Conservation (phyloP, 23 red algal genomes). For the Rhodosorus marinus region DNA sequence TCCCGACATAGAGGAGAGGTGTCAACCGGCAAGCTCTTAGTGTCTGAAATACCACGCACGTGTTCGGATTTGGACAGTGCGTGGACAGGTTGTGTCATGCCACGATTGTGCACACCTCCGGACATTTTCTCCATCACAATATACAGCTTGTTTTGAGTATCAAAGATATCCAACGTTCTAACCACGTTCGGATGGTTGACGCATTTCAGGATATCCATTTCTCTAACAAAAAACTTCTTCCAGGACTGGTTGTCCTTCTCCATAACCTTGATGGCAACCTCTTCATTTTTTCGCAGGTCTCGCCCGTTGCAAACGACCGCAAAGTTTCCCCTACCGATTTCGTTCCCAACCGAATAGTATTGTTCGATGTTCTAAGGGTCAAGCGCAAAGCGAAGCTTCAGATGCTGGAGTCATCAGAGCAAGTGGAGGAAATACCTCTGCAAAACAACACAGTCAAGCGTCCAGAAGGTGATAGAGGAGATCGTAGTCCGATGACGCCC, state of each 20-base stretch:
- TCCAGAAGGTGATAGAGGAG: too few species aligned
- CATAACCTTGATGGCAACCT: conserved; percentile 29
- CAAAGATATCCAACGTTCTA: conserved; percentile 23
- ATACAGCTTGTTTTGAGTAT: conserved; percentile 9
- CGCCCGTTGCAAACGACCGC: neutral
- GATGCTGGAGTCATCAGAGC: too few species aligned
- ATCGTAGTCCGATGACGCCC: too few species aligned
- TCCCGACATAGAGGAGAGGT: too few species aligned
- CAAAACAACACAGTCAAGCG: too few species aligned
- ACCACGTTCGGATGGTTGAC: conserved; percentile 26
- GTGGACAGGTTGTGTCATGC: too few species aligned
- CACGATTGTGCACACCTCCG: too few species aligned
- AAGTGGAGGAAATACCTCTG: too few species aligned
- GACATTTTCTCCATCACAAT: conserved; percentile 30
- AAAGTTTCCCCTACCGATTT: conserved; percentile 1
- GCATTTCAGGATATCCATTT: conserved; percentile 9
- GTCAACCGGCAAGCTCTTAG: too few species aligned
- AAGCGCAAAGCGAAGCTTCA: too few species aligned
- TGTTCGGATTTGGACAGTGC: too few species aligned
- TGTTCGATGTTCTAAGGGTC: conserved; percentile 2
- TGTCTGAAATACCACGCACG: too few species aligned
- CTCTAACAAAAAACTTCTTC: conserved; percentile 3
- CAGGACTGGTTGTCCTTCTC: conserved; percentile 7
- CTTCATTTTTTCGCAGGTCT: conserved; percentile 2
- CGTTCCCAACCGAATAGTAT: conserved; percentile 6